phyloP scores from a whole-genome alignment of 495 filamentous ascomycete genomes.

The Elasticomyces elasticus region DNA sequence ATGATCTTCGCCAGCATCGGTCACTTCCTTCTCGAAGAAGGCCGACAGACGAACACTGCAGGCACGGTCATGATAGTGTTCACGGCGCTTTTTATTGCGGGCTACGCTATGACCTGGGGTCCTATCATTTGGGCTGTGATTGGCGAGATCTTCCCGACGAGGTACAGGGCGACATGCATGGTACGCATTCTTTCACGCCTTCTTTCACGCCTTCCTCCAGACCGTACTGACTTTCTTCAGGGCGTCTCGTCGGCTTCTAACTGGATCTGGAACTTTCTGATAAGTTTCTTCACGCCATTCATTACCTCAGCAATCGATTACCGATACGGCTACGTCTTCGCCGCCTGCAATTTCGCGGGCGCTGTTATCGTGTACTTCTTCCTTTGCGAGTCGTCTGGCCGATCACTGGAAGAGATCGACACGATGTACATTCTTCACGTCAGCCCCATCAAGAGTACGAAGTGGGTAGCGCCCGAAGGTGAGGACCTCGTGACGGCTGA shows the following conservation, averaged over 20 bases:
- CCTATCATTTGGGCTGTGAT: slow-evolving; percentile 75
- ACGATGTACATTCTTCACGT: slow-evolving; percentile 71
- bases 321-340: slow-evolving; percentile 73
- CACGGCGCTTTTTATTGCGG: slow-evolving; percentile 57
- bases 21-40: slow-evolving; percentile 27
- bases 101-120: slow-evolving; percentile 59
- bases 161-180: slow-evolving; percentile 66
- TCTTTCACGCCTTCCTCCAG: background rate
- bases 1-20: slow-evolving; percentile 33
- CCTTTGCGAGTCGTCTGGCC: slow-evolving; percentile 58
- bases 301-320: slow-evolving; percentile 60
- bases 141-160: slow-evolving; percentile 70
- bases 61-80: slow-evolving; percentile 68
- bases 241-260: slow-evolving; percentile 55
- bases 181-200: background rate
- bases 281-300: slow-evolving; percentile 76
- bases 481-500: slow-evolving; percentile 21
- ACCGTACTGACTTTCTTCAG: slow-evolving; percentile 55
- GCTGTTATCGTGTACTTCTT: slow-evolving; percentile 68
- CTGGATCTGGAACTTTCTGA: slow-evolving; percentile 86
- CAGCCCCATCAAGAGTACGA: slow-evolving; percentile 53
- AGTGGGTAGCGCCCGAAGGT: slow-evolving; percentile 46
- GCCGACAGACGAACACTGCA: slow-evolving; percentile 31
- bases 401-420: slow-evolving; percentile 71
- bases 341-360: slow-evolving; percentile 54